These are phyloP conservation scores for Chimonanthus salicifolius DNA, from an alignment of 164 flowering plant genomes.

Conservation along the genomic window DNA sequence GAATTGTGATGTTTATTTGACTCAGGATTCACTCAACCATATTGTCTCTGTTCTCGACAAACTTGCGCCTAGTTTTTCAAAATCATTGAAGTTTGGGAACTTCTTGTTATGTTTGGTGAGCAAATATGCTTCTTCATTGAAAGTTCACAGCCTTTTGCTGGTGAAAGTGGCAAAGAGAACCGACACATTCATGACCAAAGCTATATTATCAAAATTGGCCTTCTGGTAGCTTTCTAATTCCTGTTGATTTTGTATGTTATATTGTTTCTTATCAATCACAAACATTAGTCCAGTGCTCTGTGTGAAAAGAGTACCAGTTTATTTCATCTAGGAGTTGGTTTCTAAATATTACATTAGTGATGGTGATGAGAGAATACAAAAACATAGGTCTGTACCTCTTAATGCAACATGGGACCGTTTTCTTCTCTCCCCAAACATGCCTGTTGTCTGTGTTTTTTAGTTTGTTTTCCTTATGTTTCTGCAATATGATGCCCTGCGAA, in stretches of 20 bases:
- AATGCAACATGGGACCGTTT: too few species aligned
- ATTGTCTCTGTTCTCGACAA: constrained; percentile 33
- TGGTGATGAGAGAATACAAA: too few species aligned
- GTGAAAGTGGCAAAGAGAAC: constrained; percentile 39
- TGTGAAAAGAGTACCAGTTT: too few species aligned
- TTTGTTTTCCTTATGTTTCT: too few species aligned
- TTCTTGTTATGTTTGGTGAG: constrained; percentile 58
- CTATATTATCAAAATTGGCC: constrained; percentile 49
- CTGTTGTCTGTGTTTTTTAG: too few species aligned
- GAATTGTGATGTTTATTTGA: constrained; percentile 46
- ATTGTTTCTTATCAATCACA: too few species aligned
- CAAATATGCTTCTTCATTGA: constrained; percentile 39
- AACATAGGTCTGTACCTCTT: too few species aligned
- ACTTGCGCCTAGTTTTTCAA: constrained; percentile 37
- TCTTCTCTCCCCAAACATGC: too few species aligned
- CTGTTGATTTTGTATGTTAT: background rate
- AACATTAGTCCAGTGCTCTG: too few species aligned
- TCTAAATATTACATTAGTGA: too few species aligned
- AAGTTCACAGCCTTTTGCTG: constrained; percentile 40
- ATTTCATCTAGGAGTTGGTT: too few species aligned
- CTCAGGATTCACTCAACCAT: constrained; percentile 49
- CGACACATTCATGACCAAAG: constrained; percentile 56
- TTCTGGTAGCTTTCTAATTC: constrained; percentile 19
- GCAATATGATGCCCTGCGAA: too few species aligned
- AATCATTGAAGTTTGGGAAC: constrained; percentile 65